phyloP scores from a whole-genome alignment of 805 yeast genomes.

The Teunomyces tritomae region DNA sequence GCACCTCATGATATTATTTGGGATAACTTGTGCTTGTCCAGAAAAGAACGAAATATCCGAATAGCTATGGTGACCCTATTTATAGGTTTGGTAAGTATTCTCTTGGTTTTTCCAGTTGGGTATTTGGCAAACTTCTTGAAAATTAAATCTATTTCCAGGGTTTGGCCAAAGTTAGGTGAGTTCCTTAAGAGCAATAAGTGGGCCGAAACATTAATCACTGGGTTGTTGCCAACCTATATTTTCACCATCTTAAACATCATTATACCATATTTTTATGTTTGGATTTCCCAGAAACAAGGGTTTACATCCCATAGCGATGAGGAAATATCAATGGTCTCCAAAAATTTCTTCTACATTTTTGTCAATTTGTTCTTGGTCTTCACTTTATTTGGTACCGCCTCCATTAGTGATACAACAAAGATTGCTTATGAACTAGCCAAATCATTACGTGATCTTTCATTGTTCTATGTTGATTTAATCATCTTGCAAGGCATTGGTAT shows the following conservation, averaged over 20 bases:
- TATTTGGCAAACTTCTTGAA: slow-evolving; percentile 82
- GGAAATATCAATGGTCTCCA: slow-evolving; percentile 83
- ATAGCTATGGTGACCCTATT: slow-evolving; percentile 61
- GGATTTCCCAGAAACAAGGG: slow-evolving; percentile 82
- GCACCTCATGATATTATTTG: slow-evolving; percentile 95
- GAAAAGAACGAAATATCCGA: slow-evolving; percentile 66
- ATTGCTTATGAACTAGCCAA: slow-evolving; percentile 84
- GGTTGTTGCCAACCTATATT: slow-evolving; percentile 85
- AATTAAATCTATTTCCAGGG: slow-evolving; percentile 68
- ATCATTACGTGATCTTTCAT: slow-evolving; percentile 72
- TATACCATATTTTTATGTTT: slow-evolving; percentile 83
- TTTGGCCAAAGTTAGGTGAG: slow-evolving; percentile 81
- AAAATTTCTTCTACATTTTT: slow-evolving; percentile 91
- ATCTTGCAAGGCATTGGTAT: slow-evolving; percentile 83
- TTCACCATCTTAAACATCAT: slow-evolving; percentile 80
- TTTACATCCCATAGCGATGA: slow-evolving; percentile 90
- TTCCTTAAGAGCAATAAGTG: slow-evolving; percentile 61
- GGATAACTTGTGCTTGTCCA: slow-evolving; percentile 82
- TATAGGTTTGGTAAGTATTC: slow-evolving; percentile 66
- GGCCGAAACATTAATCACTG: slow-evolving; percentile 81
- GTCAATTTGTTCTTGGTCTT: slow-evolving; percentile 91
- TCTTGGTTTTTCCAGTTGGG: slow-evolving; percentile 79
- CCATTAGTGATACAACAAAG: slow-evolving; percentile 84
- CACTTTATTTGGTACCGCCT: slow-evolving; percentile 90
- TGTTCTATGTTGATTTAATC: slow-evolving; percentile 86